These are phyloP conservation scores for Seiridium cupressi DNA, from an alignment of 2,329 filamentous ascomycete species.

Conservation along the genomic window DNA sequence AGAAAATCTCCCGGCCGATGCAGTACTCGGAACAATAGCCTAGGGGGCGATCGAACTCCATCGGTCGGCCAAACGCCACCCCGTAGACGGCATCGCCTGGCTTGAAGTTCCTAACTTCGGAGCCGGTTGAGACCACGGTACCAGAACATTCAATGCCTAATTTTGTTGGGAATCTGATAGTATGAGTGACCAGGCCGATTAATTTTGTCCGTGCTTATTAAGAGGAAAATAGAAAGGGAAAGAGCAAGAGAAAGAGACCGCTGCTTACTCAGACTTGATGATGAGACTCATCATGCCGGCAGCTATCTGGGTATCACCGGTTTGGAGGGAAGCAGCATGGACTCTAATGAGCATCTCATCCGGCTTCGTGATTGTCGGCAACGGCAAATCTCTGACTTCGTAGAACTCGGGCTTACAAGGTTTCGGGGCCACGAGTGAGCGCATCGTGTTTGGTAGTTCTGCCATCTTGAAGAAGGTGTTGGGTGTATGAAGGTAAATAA, in stretches of 20 bases:
- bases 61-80: constrained; percentile 33
- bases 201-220: too few species aligned
- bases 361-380: constrained; percentile 40
- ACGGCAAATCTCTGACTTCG: constrained; percentile 38
- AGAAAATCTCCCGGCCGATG: constrained; percentile 30
- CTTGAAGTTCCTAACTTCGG: constrained; percentile 24
- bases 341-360: constrained; percentile 42
- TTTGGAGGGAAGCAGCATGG: constrained; percentile 33
- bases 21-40: constrained; percentile 41
- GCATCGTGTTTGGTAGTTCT: constrained; percentile 31
- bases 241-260: background rate
- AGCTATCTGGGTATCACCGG: constrained; percentile 31
- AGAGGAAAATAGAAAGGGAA: too few species aligned
- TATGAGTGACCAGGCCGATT: constrained; percentile 8
- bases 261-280: constrained; percentile 24
- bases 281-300: constrained; percentile 24
- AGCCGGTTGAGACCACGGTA: constrained; percentile 26
- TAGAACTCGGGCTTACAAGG: constrained; percentile 36
- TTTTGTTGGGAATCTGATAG: constrained; percentile 20
- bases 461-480: background rate
- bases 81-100: constrained; percentile 39
- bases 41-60: constrained; percentile 20
- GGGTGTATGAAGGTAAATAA: background rate
- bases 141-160: constrained; percentile 27
- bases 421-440: constrained; percentile 39